These are phyloP conservation scores for Keithomyces neogunnii DNA, from an alignment of 2,329 filamentous ascomycete species.

Conservation along the genomic window DNA sequence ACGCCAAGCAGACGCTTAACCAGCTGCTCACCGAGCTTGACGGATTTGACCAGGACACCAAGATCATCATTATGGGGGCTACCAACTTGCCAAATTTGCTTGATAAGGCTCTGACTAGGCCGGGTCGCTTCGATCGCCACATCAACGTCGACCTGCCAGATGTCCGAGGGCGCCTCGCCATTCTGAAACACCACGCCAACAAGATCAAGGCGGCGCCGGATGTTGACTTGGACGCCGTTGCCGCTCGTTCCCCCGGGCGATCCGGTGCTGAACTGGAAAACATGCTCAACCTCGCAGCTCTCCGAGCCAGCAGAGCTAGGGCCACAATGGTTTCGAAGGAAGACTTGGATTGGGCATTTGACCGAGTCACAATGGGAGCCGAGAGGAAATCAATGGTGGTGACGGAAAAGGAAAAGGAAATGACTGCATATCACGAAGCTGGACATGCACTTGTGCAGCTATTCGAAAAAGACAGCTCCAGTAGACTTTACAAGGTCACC, in stretches of 20 bases:
- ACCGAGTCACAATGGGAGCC: slow-evolving; percentile 95
- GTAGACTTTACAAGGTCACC: slow-evolving; percentile 90
- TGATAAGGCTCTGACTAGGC: slow-evolving; percentile 88
- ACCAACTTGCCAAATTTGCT: slow-evolving; percentile 94
- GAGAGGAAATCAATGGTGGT: slow-evolving; percentile 87
- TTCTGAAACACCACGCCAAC: slow-evolving; percentile 87
- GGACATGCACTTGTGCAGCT: slow-evolving; percentile 88
- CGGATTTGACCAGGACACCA: slow-evolving; percentile 89
- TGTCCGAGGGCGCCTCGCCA: slow-evolving; percentile 85
- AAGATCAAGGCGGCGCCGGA: slow-evolving; percentile 75
- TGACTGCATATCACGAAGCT: slow-evolving; percentile 95
- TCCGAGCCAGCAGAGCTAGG: slow-evolving; percentile 87
- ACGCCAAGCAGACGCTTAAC: slow-evolving; percentile 95
- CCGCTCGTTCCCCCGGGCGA: slow-evolving; percentile 80
- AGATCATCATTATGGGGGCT: slow-evolving; percentile 90
- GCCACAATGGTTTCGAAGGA: slow-evolving; percentile 63
- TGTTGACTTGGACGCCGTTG: slow-evolving; percentile 77
- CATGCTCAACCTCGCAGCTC: slow-evolving; percentile 90
- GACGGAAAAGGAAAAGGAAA: slow-evolving; percentile 84
- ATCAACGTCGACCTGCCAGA: slow-evolving; percentile 85
- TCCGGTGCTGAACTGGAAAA: slow-evolving; percentile 96
- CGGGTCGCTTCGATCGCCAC: slow-evolving; percentile 91
- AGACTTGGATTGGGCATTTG: slow-evolving; percentile 96
- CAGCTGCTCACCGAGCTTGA: slow-evolving; percentile 95
- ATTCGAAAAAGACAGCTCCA: slow-evolving; percentile 62